Base-by-base conservation (phyloP, 225 moss, liverwort and hornwort species). In the Polytrichum formosum region DNA sequence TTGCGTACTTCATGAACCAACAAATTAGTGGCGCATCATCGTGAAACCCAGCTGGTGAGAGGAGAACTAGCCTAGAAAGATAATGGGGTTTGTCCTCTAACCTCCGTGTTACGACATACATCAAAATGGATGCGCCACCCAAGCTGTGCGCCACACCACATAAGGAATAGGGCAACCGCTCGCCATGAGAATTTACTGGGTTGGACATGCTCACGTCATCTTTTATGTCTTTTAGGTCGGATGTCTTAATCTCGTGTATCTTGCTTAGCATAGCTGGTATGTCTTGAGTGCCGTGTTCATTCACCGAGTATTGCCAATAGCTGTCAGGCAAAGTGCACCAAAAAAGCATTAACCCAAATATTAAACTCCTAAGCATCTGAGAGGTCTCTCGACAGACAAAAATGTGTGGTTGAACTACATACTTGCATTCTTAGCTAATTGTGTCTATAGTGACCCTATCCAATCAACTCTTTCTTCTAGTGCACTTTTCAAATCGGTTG, bases 311-410 rank as follows among this genome's bases (percentile, higher is more conserved):
- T n/a, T 78, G 86, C 91, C 90, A 93, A 77, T 93, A 93, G 33
- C 91, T 90, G 74, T 22, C 97, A 94, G 33, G 94, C 91, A 20
- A 92, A 81, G 71, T 94, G 94, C 19, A 94, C 97, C 63, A 98
- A 59, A 68, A 94, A 94, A 2, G 91, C 94, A 80, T 98, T 94
- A 46, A 46, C 46, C 13, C 46, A 46, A 13, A 46, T 46, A 46
- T 46, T 16, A 46, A 26, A 16, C 46, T 46, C 46, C 3, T 4
- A 1, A 46, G 46, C 13, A 16, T 46, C 46, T 46, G 46, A 46
- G 46, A 46, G 10, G 13, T 13, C 46, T 46, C 2, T 46, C 0
- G 46, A 13, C 16, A 7, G 13, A 46, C 46, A 16, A 46, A 46
- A 37, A 3, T 16, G 16, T 46, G 46, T 46, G 46, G 46, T 46